Conservation (phyloP, 2,329 filamentous ascomycete species). For the Hymenoscyphus albidus region DNA sequence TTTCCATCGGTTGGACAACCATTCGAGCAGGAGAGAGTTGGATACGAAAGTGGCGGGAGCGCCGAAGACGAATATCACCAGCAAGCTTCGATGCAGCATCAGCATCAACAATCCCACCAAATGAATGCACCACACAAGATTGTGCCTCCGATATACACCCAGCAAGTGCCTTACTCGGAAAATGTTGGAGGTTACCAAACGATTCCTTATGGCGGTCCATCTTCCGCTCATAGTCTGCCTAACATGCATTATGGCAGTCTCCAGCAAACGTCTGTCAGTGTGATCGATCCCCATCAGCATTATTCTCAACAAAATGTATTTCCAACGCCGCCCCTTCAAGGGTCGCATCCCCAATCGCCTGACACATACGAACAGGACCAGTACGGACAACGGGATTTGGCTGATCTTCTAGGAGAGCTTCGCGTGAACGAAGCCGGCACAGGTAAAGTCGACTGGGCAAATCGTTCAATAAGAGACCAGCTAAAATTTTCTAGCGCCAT, state of each 20-base stretch:
- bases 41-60: slow-evolving; percentile 42
- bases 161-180: slow-evolving; percentile 46
- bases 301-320: slow-evolving; percentile 50
- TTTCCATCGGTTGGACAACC: slow-evolving; percentile 31
- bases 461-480: background rate
- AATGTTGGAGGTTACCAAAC: slow-evolving; percentile 38
- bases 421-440: slow-evolving; percentile 85
- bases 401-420: slow-evolving; percentile 78
- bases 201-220: slow-evolving; percentile 39
- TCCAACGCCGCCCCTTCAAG: slow-evolving; percentile 47
- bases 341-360: slow-evolving; percentile 38
- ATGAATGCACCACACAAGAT: slow-evolving; percentile 38
- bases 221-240: slow-evolving; percentile 44
- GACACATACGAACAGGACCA: slow-evolving; percentile 57
- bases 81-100: slow-evolving; percentile 48
- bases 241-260: slow-evolving; percentile 53
- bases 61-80: slow-evolving; percentile 49
- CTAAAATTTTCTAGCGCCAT: slow-evolving; percentile 59
- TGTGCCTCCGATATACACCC: slow-evolving; percentile 44
- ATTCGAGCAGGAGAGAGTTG: slow-evolving; percentile 49
- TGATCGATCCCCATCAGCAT: slow-evolving; percentile 48
- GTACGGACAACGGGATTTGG: slow-evolving; percentile 67
- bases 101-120: slow-evolving; percentile 29
- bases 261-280: slow-evolving; percentile 42
- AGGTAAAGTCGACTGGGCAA: slow-evolving; percentile 50